A percentile compares a stretch with the other conserved stretches of the same genome.
Evolutionary conservation across 2,329 filamentous ascomycete genomes (phyloP).

Genomic region (Penicillium oxalicum): DNA sequence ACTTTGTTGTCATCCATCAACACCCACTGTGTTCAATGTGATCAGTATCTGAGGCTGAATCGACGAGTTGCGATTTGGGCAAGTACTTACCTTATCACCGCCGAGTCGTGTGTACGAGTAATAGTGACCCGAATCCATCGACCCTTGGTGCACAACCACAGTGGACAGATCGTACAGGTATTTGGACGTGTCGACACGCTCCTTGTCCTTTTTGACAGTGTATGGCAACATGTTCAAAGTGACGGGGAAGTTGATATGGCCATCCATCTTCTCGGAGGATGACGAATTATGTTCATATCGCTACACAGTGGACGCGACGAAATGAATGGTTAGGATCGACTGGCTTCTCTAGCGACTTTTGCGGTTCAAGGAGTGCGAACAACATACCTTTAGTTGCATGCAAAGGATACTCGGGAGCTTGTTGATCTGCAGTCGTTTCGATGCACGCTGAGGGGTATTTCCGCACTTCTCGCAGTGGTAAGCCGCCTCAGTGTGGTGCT

Average conservation of each 20-base stretch:
- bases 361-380: no score
- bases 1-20: conserved; percentile 94
- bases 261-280: conserved; percentile 79
- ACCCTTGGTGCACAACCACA: conserved; percentile 88
- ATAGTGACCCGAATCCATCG: conserved; percentile 89
- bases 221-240: conserved; percentile 88
- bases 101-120: conserved; percentile 75
- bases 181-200: conserved; percentile 38
- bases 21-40: conserved; percentile 63
- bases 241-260: conserved; percentile 76
- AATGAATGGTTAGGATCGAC: neutral
- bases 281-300: conserved; percentile 71
- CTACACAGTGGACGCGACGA: conserved; percentile 27
- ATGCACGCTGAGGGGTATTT: conserved; percentile 65
- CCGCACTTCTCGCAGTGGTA: conserved; percentile 81
- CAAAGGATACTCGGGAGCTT: conserved; percentile 81
- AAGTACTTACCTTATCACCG: conserved; percentile 57
- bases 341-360: neutral
- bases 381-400: conserved; percentile 78
- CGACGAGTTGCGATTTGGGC: neutral
- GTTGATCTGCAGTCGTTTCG: conserved; percentile 78
- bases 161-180: conserved; percentile 82
- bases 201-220: conserved; percentile 57
- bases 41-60: conserved; percentile 1
- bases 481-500: conserved; percentile 54